Percentiles rank a stretch among this genome's conserved stretches.
Conservation (phyloP, 768 basidiomycete genomes). For the Butyriboletus loyo region DNA sequence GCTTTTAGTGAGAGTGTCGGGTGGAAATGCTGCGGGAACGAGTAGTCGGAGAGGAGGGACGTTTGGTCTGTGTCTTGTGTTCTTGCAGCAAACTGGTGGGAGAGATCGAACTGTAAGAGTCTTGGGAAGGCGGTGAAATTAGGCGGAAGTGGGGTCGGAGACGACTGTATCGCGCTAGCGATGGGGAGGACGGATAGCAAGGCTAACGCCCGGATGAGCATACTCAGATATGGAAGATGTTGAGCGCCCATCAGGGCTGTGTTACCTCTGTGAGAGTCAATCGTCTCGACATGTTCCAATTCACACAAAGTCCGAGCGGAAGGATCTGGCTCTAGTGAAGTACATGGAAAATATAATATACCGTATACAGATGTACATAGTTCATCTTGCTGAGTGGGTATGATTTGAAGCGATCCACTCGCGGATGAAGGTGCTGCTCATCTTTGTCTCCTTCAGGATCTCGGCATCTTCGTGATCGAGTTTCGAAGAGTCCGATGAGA, state of each 20-base stretch:
- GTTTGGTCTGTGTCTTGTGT: slow-evolving; percentile 4
- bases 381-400: slow-evolving; percentile 7
- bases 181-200: not conserved
- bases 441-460: slow-evolving; percentile 73
- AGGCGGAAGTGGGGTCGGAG: not conserved
- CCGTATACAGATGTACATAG: not conserved
- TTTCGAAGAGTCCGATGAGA: slow-evolving; percentile 60
- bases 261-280: not conserved
- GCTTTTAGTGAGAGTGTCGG: slow-evolving; percentile 39
- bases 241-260: not conserved
- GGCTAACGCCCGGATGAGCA: slow-evolving; percentile 2
- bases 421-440: slow-evolving; percentile 93
- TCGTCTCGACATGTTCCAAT: not conserved
- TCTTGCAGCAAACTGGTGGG: slow-evolving; percentile 10
- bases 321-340: not conserved
- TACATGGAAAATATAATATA: slow-evolving; percentile 4
- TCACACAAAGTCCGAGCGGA: not conserved
- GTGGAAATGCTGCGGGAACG: slow-evolving; percentile 2
- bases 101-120: slow-evolving; percentile 23
- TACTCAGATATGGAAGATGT: not conserved
- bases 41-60: slow-evolving; percentile 2
- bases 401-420: slow-evolving; percentile 68
- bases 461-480: slow-evolving; percentile 66
- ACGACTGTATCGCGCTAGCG: not conserved
- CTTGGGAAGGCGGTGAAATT: not conserved